These are phyloP conservation scores for Cordyceps fumosorosea DNA, from an alignment of 2,329 filamentous ascomycete species.

Conservation along the genomic window DNA sequence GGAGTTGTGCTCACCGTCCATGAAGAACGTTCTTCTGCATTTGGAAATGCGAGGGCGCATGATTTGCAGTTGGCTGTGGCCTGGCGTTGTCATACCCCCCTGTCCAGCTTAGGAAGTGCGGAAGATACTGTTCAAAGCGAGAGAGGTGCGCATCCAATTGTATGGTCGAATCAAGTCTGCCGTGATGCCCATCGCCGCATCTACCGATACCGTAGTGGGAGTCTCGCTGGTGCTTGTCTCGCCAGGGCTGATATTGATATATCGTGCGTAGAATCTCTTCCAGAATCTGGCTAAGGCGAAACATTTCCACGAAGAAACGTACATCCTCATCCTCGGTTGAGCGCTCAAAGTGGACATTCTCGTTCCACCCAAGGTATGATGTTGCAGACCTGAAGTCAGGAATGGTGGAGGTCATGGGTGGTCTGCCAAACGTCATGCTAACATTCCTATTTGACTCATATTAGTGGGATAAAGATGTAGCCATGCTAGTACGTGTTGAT, in stretches of 20 bases:
- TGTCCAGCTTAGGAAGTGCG: neutral
- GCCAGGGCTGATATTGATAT: constrained; percentile 20
- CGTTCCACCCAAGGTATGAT: constrained; percentile 17
- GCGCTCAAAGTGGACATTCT: neutral
- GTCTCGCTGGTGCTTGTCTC: neutral
- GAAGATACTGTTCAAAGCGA: neutral
- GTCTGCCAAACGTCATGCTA: constrained; percentile 31
- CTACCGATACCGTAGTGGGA: neutral
- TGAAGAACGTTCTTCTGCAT: neutral
- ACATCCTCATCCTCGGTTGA: constrained; percentile 2
- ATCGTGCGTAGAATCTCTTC: constrained; percentile 27
- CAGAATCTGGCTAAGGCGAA: constrained; percentile 18
- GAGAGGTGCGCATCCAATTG: neutral
- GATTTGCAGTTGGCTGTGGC: neutral
- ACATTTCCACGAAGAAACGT: constrained; percentile 17
- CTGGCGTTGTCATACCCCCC: neutral
- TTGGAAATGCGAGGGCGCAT: neutral
- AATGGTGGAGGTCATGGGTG: constrained; percentile 23
- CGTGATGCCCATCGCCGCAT: neutral
- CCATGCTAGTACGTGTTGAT: too few species aligned
- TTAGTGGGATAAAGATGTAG: neutral
- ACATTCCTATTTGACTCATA: constrained; percentile 22
- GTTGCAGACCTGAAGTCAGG: neutral
- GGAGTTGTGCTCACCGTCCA: neutral
- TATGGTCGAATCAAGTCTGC: constrained; percentile 8